Percentiles rank a stretch among this genome's conserved stretches.
These are phyloP conservation scores for Plectosphaerella plurivora DNA, from an alignment of 2,329 filamentous ascomycete species.

Conservation along the genomic window DNA sequence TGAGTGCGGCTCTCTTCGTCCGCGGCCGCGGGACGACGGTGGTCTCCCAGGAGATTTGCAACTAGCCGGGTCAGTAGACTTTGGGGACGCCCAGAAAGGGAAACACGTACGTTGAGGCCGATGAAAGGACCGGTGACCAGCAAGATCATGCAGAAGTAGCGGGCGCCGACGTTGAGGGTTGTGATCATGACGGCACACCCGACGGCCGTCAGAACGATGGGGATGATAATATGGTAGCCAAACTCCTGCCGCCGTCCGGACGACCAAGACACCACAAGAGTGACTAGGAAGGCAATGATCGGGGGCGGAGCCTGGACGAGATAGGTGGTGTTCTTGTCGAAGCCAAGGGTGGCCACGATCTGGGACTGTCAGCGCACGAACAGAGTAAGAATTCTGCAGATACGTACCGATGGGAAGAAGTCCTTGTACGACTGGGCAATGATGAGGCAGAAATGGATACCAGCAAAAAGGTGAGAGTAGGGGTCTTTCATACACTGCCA, in stretches of 20 bases:
- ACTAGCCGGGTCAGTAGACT: background rate
- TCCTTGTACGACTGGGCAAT: conserved; percentile 34
- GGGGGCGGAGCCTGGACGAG: conserved; percentile 36
- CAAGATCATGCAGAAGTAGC: conserved; percentile 37
- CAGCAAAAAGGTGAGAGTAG: conserved; percentile 30
- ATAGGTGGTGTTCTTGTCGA: conserved; percentile 24
- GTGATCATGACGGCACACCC: conserved; percentile 37
- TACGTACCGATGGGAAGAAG: conserved; percentile 33
- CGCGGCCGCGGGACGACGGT: conserved; percentile 33
- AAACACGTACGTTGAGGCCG: conserved; percentile 23
- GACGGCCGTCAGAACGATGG: conserved; percentile 28
- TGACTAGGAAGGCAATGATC: conserved; percentile 34
- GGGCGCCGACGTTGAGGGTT: conserved; percentile 32
- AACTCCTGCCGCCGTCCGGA: conserved; percentile 30
- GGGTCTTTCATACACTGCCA: conserved; percentile 26
- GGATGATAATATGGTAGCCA: conserved; percentile 33
- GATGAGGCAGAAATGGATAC: conserved; percentile 38
- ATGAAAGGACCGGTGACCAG: conserved; percentile 31
- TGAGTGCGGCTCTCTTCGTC: conserved; percentile 33
- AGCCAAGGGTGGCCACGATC: conserved; percentile 23
- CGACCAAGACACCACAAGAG: conserved; percentile 29
- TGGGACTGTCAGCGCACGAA: conserved; percentile 5
- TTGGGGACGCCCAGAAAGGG: background rate
- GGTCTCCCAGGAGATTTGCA: conserved; percentile 37
- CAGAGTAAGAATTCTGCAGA: too few relatives aligned